Evolutionary conservation across 2,329 filamentous ascomycete species (phyloP).

Genomic region (Alternaria triticimaculans): DNA sequence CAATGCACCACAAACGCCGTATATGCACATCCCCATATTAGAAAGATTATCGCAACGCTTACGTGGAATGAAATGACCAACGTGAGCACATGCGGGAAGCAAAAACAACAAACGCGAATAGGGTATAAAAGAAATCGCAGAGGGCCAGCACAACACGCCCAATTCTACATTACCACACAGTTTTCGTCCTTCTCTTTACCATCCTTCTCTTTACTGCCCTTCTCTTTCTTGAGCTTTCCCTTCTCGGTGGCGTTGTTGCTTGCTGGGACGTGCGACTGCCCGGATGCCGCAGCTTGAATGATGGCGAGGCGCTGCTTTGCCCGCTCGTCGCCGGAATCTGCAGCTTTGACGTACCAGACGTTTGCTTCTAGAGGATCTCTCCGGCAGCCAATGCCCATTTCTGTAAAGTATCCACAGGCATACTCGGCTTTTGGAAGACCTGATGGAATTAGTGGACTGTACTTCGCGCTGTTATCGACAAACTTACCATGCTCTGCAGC

Average conservation of each 20-base stretch:
- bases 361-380: conserved; percentile 96
- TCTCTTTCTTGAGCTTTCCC: conserved; percentile 39
- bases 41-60: conserved; percentile 21
- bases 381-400: conserved; percentile 96
- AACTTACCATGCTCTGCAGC: conserved; percentile 83
- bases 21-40: conserved; percentile 23
- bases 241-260: conserved; percentile 21
- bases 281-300: conserved; percentile 81
- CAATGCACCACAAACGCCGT: conserved; percentile 21
- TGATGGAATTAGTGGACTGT: conserved; percentile 44
- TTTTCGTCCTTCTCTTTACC: conserved; percentile 50
- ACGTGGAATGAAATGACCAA: conserved; percentile 1
- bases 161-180: conserved; percentile 46
- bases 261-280: conserved; percentile 44
- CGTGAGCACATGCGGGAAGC: not conserved
- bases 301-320: conserved; percentile 86
- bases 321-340: conserved; percentile 87
- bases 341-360: conserved; percentile 96
- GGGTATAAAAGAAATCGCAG: conserved; percentile 4
- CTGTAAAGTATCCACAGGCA: conserved; percentile 94
- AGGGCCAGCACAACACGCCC: not conserved
- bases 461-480: not conserved
- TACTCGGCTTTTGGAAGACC: conserved; percentile 80
- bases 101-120: not conserved
- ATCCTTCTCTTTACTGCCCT: conserved; percentile 26